phyloP scores from a whole-genome alignment of 495 filamentous ascomycete genomes.

The Gamarada debralockiae region DNA sequence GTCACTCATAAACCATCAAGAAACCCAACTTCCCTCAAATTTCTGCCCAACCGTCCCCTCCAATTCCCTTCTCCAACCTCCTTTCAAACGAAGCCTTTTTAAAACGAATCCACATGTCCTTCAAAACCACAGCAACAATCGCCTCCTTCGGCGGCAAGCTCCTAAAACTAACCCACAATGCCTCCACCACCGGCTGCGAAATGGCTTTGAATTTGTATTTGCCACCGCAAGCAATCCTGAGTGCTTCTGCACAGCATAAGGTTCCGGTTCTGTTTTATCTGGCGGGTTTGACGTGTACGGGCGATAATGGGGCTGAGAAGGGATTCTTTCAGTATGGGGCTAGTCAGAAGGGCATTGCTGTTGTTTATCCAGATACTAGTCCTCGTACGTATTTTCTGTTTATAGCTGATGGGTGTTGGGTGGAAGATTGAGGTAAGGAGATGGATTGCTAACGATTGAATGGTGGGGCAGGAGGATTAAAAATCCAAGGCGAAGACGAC shows the following conservation, averaged over 20 bases:
- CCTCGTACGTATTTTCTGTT: slow-evolving; percentile 77
- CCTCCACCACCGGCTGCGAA: slow-evolving; percentile 62
- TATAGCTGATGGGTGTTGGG: no score
- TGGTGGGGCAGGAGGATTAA: slow-evolving; percentile 49
- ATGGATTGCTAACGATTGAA: no score
- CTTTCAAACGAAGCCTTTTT: slow-evolving; percentile 2
- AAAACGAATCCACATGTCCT: slow-evolving; percentile 34
- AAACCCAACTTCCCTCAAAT: neutral
- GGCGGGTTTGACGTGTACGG: slow-evolving; percentile 90
- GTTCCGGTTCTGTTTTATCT: slow-evolving; percentile 92
- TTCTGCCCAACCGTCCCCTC: neutral
- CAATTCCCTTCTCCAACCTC: neutral
- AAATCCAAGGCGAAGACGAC: slow-evolving; percentile 77
- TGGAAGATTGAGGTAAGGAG: no score
- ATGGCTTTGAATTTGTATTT: slow-evolving; percentile 72
- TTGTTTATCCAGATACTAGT: slow-evolving; percentile 93
- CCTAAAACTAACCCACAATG: slow-evolving; percentile 84
- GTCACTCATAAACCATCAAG: neutral
- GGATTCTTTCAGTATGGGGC: slow-evolving; percentile 89
- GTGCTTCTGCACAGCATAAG: slow-evolving; percentile 33
- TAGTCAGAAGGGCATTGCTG: slow-evolving; percentile 70
- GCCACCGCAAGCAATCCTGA: slow-evolving; percentile 47
- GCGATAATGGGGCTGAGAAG: slow-evolving; percentile 94
- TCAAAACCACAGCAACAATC: slow-evolving; percentile 86
- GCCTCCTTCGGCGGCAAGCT: slow-evolving; percentile 93